A percentile compares a stretch with the other conserved stretches of the same genome.
Conservation (phyloP, 2,329 filamentous ascomycete genomes). For the Fusarium redolens region DNA sequence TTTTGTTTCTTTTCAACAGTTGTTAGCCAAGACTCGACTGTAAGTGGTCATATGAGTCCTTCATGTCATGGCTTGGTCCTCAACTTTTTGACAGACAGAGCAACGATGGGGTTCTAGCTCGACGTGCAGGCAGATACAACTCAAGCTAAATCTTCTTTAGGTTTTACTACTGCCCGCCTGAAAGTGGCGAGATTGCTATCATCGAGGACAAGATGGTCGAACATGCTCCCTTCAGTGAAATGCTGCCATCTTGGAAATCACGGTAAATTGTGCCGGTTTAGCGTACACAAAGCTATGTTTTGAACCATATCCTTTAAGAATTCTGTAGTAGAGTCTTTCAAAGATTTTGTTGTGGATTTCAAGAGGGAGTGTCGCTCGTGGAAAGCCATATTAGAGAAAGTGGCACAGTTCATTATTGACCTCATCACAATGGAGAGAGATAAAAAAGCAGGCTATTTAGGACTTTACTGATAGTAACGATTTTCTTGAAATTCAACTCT, state of each 20-base stretch:
- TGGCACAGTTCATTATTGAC: not conserved
- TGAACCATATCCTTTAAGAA: not conserved
- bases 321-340: not conserved
- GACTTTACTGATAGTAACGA: not conserved
- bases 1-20: not conserved
- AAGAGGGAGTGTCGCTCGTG: not conserved
- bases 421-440: not conserved
- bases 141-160: not conserved
- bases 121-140: not conserved
- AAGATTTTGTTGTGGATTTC: not conserved
- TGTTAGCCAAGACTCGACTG: not conserved
- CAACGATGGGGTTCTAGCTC: not conserved
- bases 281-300: not conserved
- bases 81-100: not conserved
- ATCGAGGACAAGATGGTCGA: not conserved
- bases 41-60: not conserved
- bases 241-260: not conserved
- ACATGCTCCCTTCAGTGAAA: not conserved
- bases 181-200: not conserved
- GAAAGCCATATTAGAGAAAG: not conserved
- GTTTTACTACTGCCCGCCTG: accelerated
- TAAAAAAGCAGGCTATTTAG: not conserved
- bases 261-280: not conserved
- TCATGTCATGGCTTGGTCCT: not conserved
- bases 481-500: no score